Base-by-base conservation (phyloP, 192 early-diverging fungal genomes). In the Gorgonomyces haynaldii region DNA sequence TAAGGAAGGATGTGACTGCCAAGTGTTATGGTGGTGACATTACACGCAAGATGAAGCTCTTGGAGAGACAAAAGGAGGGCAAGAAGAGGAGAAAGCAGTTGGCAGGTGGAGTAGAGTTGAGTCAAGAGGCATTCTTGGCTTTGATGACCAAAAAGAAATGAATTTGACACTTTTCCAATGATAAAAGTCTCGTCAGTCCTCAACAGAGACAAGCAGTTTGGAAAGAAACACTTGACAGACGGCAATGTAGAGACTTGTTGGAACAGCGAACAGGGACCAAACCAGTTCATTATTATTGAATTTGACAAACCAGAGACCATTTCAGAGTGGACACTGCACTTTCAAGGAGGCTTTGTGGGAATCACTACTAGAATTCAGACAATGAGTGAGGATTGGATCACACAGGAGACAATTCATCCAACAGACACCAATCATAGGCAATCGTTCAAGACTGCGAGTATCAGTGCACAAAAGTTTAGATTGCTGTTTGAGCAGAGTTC, bases 1-100 rank as follows among this genome's bases (percentile, higher is more conserved):
- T n/a, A n/a, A 75, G 91, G 13, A 98, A 98, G 58, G 86, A 98
- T 58, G 94, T 98, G 29, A 92, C 86, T 23, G 91, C 91, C 15
- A 98, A 94, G 67, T 91, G 85, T 52, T 98, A 98, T 54, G 91
- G 94, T 17, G 94, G 94, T 15, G 94, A 98, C 67, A 79, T 91
- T 10, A 87, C 91, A 1, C 78, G 94, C 20, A 94, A 91, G 64
- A 98, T 96, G 94, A 98, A 98, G 66, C 74, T 98, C 35, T 58
- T 98, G 48, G 81, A 92, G 41, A 85, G 84, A 45, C 89, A 92
- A 67, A 94, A 94, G 67, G 90, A 83, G 42, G 91, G 90, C 44
- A 98, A 98, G 72, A 95, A 96, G 72, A 69, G 83, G 35, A 86
- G 93, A 85, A 91, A 88, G 58, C 71, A 73, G 54, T 81, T 60